Percentiles rank a stretch among this genome's conserved stretches.
phyloP scores from a whole-genome alignment of 2,329 filamentous ascomycete genomes.

The Pseudonectria buxi region DNA sequence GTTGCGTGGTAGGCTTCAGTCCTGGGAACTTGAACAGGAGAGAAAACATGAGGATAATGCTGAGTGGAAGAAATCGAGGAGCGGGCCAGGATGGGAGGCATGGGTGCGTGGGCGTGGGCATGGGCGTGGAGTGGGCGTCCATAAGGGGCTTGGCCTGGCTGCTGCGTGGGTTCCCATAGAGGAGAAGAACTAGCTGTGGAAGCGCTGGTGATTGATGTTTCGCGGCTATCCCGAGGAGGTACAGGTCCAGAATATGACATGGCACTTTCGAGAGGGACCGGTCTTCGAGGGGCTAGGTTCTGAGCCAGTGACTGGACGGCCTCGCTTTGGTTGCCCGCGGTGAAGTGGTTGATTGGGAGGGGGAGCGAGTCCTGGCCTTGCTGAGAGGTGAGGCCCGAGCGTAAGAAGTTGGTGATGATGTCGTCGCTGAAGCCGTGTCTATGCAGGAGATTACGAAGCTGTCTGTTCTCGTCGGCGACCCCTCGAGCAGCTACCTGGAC shows the following conservation, averaged over 20 bases:
- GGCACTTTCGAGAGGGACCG: slow-evolving; percentile 21
- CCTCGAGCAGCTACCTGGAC: slow-evolving; percentile 63
- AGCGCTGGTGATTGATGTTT: slow-evolving; percentile 27
- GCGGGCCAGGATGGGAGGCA: slow-evolving; percentile 14
- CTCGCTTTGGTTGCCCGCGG: slow-evolving; percentile 17
- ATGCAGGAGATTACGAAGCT: slow-evolving; percentile 52
- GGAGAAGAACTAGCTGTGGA: slow-evolving; percentile 25
- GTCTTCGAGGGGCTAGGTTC: slow-evolving; percentile 30
- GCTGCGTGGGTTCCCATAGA: slow-evolving; percentile 26
- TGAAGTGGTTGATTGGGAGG: slow-evolving; percentile 13
- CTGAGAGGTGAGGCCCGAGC: slow-evolving; percentile 14
- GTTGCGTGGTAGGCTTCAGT: slow-evolving; percentile 15
- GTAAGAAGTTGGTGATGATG: slow-evolving; percentile 41
- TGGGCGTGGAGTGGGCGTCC: slow-evolving; percentile 20
- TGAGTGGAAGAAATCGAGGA: slow-evolving; percentile 17
- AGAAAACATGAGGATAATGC: slow-evolving; percentile 17
- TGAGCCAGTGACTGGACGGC: slow-evolving; percentile 31
- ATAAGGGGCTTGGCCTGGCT: slow-evolving; percentile 20
- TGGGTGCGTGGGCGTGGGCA: slow-evolving; percentile 9
- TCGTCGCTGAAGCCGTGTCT: slow-evolving; percentile 50
- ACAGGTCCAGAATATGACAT: slow-evolving; percentile 22
- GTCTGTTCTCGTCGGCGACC: slow-evolving; percentile 64
- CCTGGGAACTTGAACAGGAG: slow-evolving; percentile 13
- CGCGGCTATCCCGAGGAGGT: slow-evolving; percentile 26
- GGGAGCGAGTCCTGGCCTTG: slow-evolving; percentile 8